A percentile compares a stretch with the other conserved stretches of the same genome.
These are phyloP conservation scores for Phytophthora hibernalis DNA, from an alignment of 352 stramenopile genomes.

Conservation along the genomic window DNA sequence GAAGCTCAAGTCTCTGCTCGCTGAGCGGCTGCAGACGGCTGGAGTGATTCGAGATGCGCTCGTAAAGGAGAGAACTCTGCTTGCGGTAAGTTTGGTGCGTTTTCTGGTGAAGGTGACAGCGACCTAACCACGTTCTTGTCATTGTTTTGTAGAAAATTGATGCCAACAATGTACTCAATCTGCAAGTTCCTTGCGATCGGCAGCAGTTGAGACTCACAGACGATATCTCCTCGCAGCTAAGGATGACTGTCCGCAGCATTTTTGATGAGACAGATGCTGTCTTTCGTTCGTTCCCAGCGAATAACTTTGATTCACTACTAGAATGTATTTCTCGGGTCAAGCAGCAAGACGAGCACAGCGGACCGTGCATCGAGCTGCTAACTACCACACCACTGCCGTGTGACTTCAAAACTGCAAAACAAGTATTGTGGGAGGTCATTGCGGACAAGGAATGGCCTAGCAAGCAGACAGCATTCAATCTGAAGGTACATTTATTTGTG, in stretches of 20 bases:
- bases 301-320: neutral
- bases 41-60: constrained; percentile 4
- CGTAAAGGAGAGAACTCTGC: constrained; percentile 3
- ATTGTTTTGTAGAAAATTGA: constrained; percentile 1
- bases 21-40: constrained; percentile 3
- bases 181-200: neutral
- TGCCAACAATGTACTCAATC: neutral
- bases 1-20: constrained; percentile 11
- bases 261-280: constrained; percentile 13
- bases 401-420: constrained; percentile 4
- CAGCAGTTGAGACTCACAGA: neutral
- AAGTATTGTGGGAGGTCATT: constrained; percentile 9
- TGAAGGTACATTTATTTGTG: constrained; percentile 13
- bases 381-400: constrained; percentile 17
- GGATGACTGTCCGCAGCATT: neutral
- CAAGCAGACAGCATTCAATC: constrained; percentile 1
- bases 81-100: constrained; percentile 5
- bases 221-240: neutral
- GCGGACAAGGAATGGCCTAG: constrained; percentile 12
- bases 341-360: neutral
- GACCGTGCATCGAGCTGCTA: constrained; percentile 11
- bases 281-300: neutral
- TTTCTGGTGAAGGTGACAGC: neutral
- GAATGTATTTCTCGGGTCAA: constrained; percentile 9
- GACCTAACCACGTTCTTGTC: neutral